Percentiles rank a stretch among this genome's conserved stretches.
phyloP scores from a whole-genome alignment of 2,329 filamentous ascomycete species.

The Plectosphaerella sp. region DNA sequence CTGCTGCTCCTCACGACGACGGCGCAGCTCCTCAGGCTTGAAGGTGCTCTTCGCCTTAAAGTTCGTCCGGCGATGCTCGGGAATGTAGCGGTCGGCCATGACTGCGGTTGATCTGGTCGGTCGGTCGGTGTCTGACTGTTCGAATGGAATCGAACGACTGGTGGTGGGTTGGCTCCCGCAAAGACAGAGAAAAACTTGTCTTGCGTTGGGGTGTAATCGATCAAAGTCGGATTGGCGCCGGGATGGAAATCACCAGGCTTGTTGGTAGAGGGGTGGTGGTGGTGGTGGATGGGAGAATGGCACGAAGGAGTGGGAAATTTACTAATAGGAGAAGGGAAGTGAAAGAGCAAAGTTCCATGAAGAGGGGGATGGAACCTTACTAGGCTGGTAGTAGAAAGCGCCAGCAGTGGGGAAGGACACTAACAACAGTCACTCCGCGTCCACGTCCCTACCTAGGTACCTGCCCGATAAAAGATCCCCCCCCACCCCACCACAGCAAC shows the following conservation, averaged over 20 bases:
- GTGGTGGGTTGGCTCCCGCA: background rate
- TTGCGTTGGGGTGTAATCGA: background rate
- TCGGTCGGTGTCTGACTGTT: too few species aligned
- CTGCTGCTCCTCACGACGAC: conserved; percentile 97
- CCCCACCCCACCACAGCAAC: too few species aligned
- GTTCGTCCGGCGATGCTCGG: conserved; percentile 97
- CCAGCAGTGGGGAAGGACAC: background rate
- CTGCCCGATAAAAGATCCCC: too few species aligned
- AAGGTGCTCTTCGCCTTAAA: conserved; percentile 99
- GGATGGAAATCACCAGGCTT: background rate
- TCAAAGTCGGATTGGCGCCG: background rate
- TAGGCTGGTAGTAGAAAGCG: conserved; percentile 10
- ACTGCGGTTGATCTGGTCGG: conserved; percentile 28
- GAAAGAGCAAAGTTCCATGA: conserved; percentile 8
- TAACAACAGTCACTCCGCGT: background rate
- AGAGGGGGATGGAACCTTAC: conserved; percentile 10
- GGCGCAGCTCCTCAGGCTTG: conserved; percentile 97
- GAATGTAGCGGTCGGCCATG: conserved; percentile 99
- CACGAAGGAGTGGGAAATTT: conserved; percentile 6
- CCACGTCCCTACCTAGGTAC: too few species aligned
- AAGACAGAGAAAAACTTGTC: too few species aligned
- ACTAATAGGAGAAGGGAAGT: conserved; percentile 7
- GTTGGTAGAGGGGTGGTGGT: background rate
- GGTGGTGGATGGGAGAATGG: background rate
- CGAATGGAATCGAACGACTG: too few species aligned